A percentile compares a stretch with the other conserved stretches of the same genome.
phyloP scores from a whole-genome alignment of 1,139 yeast species.

The Magnusiomyces tetraspermus region DNA sequence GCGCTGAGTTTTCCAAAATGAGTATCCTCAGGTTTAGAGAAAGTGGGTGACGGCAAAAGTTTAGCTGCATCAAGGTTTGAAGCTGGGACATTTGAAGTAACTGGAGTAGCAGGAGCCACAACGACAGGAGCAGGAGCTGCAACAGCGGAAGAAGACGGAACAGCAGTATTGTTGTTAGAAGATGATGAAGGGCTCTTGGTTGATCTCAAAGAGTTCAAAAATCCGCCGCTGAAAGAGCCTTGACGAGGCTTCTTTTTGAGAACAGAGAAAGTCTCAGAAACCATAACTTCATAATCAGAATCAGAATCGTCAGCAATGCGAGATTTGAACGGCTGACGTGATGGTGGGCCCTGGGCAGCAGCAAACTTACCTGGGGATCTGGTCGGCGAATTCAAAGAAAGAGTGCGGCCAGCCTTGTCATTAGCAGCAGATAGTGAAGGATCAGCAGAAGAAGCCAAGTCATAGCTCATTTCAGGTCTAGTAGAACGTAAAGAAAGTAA shows the following conservation, averaged over 20 bases:
- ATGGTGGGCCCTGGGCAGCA: slow-evolving; percentile 6
- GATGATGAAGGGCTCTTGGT: neutral
- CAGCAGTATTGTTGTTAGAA: too few relatives aligned
- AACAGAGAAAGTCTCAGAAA: neutral
- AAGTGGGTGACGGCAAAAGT: neutral
- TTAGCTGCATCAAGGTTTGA: neutral
- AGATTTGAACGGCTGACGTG: slow-evolving; percentile 22
- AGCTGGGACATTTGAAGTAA: neutral
- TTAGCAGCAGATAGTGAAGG: too few relatives aligned
- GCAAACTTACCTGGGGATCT: slow-evolving; percentile 5
- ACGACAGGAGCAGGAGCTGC: neutral
- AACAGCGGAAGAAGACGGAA: too few relatives aligned
- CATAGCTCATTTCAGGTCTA: slow-evolving; percentile 2
- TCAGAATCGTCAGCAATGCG: slow-evolving; percentile 31
- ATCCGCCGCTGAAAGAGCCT: neutral
- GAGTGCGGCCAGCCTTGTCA: neutral
- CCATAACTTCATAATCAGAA: slow-evolving; percentile 25
- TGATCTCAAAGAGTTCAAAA: neutral
- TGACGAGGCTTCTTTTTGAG: neutral
- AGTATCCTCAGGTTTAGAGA: neutral
- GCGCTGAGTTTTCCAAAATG: neutral
- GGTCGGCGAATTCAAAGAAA: neutral
- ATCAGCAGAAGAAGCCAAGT: neutral
- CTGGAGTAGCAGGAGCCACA: neutral
- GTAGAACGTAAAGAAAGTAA: slow-evolving; percentile 19